Conservation (phyloP, 2,329 filamentous ascomycete species). For the Aurifilum marmelostoma region DNA sequence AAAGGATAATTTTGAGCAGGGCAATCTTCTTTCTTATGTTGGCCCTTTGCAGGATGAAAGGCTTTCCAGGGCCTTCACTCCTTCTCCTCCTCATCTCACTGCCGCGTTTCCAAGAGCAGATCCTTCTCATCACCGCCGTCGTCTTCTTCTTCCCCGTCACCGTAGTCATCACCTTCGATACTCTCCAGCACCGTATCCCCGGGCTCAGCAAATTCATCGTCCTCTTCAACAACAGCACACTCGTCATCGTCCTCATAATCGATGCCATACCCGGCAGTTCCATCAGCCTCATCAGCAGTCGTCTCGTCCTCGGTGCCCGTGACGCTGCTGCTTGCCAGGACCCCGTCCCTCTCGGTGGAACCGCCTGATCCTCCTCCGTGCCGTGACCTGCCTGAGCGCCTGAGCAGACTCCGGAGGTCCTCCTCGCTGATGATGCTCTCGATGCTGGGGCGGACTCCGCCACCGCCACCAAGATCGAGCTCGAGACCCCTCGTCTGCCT, state of each 20-base stretch:
- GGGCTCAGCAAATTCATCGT: constrained; percentile 7
- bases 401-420: constrained; percentile 48
- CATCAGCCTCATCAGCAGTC: constrained; percentile 26
- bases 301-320: constrained; percentile 29
- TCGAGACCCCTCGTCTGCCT: constrained; percentile 54
- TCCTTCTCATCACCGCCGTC: constrained; percentile 6
- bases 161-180: constrained; percentile 1
- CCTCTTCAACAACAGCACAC: constrained; percentile 22
- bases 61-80: not conserved
- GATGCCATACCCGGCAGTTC: constrained; percentile 7
- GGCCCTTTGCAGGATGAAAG: not conserved
- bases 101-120: constrained; percentile 13
- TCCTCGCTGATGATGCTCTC: constrained; percentile 66
- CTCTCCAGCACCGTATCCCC: constrained; percentile 15
- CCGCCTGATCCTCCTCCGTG: not conserved
- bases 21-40: not conserved
- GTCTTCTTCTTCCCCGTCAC: constrained; percentile 4
- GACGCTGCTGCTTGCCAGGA: constrained; percentile 21
- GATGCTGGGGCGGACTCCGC: constrained; percentile 50
- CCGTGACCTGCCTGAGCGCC: constrained; percentile 29
- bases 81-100: not conserved
- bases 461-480: not conserved
- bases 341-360: not conserved
- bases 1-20: too few relatives aligned
- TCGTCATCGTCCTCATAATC: constrained; percentile 11